phyloP scores from a whole-genome alignment of 2,329 filamentous ascomycete genomes.

The Hawksworthiomyces lignivorus region DNA sequence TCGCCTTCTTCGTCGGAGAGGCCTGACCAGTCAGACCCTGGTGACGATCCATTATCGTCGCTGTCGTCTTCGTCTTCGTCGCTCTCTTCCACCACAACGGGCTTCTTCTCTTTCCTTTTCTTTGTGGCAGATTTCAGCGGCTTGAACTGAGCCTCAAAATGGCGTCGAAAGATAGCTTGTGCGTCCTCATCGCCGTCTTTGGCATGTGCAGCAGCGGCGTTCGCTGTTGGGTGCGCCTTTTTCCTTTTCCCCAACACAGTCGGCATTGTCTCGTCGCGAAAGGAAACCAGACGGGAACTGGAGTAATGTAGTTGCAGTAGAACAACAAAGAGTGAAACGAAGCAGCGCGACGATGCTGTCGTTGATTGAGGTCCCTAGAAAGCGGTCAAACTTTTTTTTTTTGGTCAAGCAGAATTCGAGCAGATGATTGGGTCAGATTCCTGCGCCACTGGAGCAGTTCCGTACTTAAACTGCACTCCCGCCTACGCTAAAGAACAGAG shows the following conservation, averaged over 20 bases:
- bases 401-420: neutral
- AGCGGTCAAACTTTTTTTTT: slow-evolving; percentile 10
- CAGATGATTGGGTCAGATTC: neutral
- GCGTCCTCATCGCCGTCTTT: too few species aligned
- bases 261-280: slow-evolving; percentile 27
- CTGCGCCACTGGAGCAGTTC: too few species aligned
- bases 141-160: slow-evolving; percentile 84
- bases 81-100: slow-evolving; percentile 27
- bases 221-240: slow-evolving; percentile 17
- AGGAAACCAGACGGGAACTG: too few species aligned
- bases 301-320: neutral
- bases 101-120: slow-evolving; percentile 18
- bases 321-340: neutral
- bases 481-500: too few species aligned
- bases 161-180: slow-evolving; percentile 68
- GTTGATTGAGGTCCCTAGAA: neutral
- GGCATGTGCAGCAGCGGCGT: slow-evolving; percentile 33
- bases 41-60: slow-evolving; percentile 12
- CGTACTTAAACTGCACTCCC: too few species aligned
- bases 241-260: slow-evolving; percentile 45
- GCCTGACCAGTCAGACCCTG: slow-evolving; percentile 52
- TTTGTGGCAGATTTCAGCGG: slow-evolving; percentile 45
- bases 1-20: slow-evolving; percentile 36
- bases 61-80: slow-evolving; percentile 27
- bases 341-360: too few species aligned